Evolutionary conservation across 108 stramenopile genomes (phyloP), one percentile per base, ranked within the genome.

Genomic region (Pseudonitzschia multistriata): DNA sequence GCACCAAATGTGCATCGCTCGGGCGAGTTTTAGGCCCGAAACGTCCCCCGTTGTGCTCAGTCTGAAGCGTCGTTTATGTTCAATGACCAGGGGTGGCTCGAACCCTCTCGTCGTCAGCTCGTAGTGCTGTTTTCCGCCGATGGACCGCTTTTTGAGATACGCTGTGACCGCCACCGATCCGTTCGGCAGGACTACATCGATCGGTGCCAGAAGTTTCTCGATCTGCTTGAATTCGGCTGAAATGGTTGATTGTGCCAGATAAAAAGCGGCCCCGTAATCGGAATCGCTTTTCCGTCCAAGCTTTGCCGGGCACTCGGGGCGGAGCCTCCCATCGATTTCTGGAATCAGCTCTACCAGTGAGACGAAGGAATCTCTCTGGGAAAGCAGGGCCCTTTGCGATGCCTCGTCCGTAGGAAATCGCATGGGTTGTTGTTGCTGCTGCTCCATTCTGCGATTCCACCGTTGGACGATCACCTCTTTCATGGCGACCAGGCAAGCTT

Each of bases 71-170:
- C 67, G 48, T 48, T 81, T 80, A 57, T 81, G 65, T 47, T 66
- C 72, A 45, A 70, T 67, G 14, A 88, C 84, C 21, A 88, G 67
- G 36, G 86, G 79, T 21, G 82, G 82, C 21, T 68, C 6, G 37
- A 66, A 72, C 5, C 77, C 77, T 24, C 21, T 17, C 17, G 40
- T 37, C 0, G 67, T 67, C 11, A 78, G 57, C 62, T 78, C 67
- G 62, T 72, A 78, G 67, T 62, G 48, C 0, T 63, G 34, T 15
- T 48, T 17, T 13, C 70, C 53, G 11, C 62, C 14, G 14, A 68
- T 54, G 49, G 29, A 34, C 27, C 68, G 77, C 1, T 37, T 33
- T 52, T 68, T 72, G 35, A 78, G 57, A 24, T 49, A 68, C 7
- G 59, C 15, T 14, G 34, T 59, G 13, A 5, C 14, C 29, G 14